phyloP scores from a whole-genome alignment of 2,329 filamentous ascomycete species.

The Anthostomella pinea region DNA sequence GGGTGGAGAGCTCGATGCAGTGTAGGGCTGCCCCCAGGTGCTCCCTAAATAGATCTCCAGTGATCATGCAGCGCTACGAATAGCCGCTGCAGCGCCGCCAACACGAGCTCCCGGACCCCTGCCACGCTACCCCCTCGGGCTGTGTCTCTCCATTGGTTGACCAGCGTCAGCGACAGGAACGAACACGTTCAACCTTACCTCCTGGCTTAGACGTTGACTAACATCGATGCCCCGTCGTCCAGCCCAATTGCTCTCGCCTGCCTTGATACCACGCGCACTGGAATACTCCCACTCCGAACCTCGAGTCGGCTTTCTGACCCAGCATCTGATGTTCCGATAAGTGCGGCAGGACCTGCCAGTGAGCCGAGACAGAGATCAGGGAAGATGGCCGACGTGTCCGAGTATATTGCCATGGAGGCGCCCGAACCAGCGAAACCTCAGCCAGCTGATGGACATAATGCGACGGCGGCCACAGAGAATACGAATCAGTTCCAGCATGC shows the following conservation, averaged over 20 bases:
- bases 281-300: not conserved
- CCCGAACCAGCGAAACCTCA: conserved; percentile 24
- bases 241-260: no score
- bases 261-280: not conserved
- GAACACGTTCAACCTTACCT: conserved; percentile 9
- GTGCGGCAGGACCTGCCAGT: conserved; percentile 18
- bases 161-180: conserved; percentile 2
- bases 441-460: conserved; percentile 19
- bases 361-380: conserved; percentile 4
- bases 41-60: no score
- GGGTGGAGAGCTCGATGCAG: no score
- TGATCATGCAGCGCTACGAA: no score
- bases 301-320: conserved; percentile 2
- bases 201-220: not conserved
- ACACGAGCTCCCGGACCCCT: no score
- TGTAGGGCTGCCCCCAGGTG: no score
- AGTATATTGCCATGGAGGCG: conserved; percentile 22
- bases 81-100: no score
- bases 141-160: not conserved
- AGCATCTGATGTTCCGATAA: conserved; percentile 22
- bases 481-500: conserved; percentile 96
- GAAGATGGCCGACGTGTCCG: conserved; percentile 27
- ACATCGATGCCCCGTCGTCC: no score
- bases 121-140: not conserved
- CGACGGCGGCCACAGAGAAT: conserved; percentile 43